A percentile compares a stretch with the other conserved stretches of the same genome.
Conservation (phyloP, 108 stramenopile species). For the Skeletonema menzelii region DNA sequence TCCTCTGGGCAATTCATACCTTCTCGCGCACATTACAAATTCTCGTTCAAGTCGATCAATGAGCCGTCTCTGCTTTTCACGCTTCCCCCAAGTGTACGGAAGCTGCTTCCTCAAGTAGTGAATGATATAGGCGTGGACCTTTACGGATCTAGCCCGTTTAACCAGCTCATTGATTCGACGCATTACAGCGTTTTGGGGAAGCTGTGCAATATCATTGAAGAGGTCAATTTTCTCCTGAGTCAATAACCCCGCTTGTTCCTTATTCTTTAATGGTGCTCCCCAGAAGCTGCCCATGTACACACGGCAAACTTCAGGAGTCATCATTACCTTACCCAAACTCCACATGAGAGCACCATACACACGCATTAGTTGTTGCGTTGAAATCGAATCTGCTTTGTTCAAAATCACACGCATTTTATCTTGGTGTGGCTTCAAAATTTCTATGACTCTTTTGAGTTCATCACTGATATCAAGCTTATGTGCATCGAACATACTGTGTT, state of each 20-base stretch:
- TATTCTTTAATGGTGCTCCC: slow-evolving; percentile 86
- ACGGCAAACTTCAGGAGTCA: slow-evolving; percentile 97
- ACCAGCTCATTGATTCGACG: slow-evolving; percentile 98
- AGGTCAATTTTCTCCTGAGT: slow-evolving; percentile 92
- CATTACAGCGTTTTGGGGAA: slow-evolving; percentile 97
- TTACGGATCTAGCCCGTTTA: slow-evolving; percentile 95
- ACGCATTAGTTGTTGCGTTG: slow-evolving; percentile 85
- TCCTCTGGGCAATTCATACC: slow-evolving; percentile 87
- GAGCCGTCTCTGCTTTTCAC: slow-evolving; percentile 91
- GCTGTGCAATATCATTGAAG: slow-evolving; percentile 88
- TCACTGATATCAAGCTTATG: slow-evolving; percentile 90
- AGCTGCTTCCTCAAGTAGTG: slow-evolving; percentile 97
- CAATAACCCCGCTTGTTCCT: slow-evolving; percentile 82
- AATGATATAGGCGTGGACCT: slow-evolving; percentile 98
- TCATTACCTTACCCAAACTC: slow-evolving; percentile 94
- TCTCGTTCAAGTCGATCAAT: slow-evolving; percentile 91
- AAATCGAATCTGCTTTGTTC: slow-evolving; percentile 87
- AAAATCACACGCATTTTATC: slow-evolving; percentile 84
- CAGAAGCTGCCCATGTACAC: slow-evolving; percentile 99
- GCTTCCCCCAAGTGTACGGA: slow-evolving; percentile 94
- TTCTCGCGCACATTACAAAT: slow-evolving; percentile 85
- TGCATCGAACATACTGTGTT: slow-evolving; percentile 81
- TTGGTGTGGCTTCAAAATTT: slow-evolving; percentile 64
- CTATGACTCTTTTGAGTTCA: slow-evolving; percentile 84
- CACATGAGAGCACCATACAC: slow-evolving; percentile 95